A percentile compares a stretch with the other conserved stretches of the same genome.
Conservation (phyloP, 306 rosid genomes). For the Senna tora region DNA sequence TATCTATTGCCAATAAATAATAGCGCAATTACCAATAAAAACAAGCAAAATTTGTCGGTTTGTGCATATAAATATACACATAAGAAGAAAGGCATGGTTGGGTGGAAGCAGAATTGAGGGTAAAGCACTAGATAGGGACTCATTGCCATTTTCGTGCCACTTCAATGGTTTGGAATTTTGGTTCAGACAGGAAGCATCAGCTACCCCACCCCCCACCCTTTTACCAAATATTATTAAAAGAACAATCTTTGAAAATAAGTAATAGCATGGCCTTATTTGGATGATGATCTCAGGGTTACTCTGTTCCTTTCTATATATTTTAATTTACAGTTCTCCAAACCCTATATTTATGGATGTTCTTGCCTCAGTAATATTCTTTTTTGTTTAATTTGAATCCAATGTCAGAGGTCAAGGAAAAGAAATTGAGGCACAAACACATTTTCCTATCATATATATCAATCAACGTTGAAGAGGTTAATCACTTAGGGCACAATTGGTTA, state of each 20-base stretch:
- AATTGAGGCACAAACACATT: no score
- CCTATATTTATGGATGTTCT: neutral
- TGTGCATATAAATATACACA: conserved; percentile 18
- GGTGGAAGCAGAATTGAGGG: conserved; percentile 14
- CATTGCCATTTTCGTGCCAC: conserved; percentile 31
- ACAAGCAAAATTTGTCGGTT: conserved; percentile 44
- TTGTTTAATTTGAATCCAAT: neutral
- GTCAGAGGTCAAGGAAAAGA: neutral
- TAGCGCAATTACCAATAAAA: conserved; percentile 42
- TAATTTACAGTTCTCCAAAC: neutral
- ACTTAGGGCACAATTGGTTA: no score
- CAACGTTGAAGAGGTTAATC: no score
- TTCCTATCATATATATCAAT: no score
- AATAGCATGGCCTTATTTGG: neutral
- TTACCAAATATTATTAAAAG: conserved; percentile 5
- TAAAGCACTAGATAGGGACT: neutral
- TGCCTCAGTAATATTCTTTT: neutral
- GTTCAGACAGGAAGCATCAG: conserved; percentile 1
- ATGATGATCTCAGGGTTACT: neutral
- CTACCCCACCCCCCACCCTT: neutral
- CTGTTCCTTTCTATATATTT: neutral
- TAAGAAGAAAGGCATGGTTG: conserved; percentile 21
- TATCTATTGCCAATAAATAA: conserved; percentile 30
- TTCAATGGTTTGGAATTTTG: conserved; percentile 16
- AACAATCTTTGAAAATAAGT: neutral